Base-by-base conservation (phyloP, 257 asterid genomes). In the Rauvolfia tetraphylla region DNA sequence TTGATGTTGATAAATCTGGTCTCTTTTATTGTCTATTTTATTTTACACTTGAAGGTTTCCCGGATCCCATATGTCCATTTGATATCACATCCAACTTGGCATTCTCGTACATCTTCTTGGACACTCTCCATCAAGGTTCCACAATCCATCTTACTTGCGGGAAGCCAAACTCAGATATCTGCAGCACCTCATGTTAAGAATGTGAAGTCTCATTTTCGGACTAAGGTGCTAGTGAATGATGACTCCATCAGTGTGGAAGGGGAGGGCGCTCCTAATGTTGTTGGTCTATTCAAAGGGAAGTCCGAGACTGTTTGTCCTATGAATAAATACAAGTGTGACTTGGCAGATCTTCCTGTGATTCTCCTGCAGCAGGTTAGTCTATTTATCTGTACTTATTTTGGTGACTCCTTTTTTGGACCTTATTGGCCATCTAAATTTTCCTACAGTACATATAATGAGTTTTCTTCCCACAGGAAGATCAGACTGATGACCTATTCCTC, bases 41-140 rank as follows among this genome's bases (percentile, higher is more conserved):
- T 83, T 62, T 79, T 73, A 69, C 76, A 39, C 49, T 82, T 84
- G 82, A 82, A 95, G 99, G 99, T 93, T 80, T 68, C 77, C 79
- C 86, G 92, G 83, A 88, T 89, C 51, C 95, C 97, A 11, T 90
- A 91, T 81, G 91, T 95, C 72, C 86, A 84, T 62, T 86, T 95
- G 88, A 79, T 82, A 77, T 90, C 98, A 79, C 95, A 91, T 86
- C 96, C 96, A 38, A 93, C 96, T 44, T 91, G 99, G 98, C 94
- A 91, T 80, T 90, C 99, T 72, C 97, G 97, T 68, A 85, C 86
- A 76, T 93, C 99, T 79, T 88, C 98, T 39, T 95, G 99, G 99
- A 90, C 96, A 4, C 90, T 95, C 75, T 85, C 88, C 58, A 81
- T 95, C 93, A 86, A 86, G 85, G 85, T 90, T 76, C 98, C 97